Evolutionary conservation across 495 filamentous ascomycete genomes (phyloP), one percentile per base, ranked within the genome.

Genomic region (Penicillium simplicissimum): DNA sequence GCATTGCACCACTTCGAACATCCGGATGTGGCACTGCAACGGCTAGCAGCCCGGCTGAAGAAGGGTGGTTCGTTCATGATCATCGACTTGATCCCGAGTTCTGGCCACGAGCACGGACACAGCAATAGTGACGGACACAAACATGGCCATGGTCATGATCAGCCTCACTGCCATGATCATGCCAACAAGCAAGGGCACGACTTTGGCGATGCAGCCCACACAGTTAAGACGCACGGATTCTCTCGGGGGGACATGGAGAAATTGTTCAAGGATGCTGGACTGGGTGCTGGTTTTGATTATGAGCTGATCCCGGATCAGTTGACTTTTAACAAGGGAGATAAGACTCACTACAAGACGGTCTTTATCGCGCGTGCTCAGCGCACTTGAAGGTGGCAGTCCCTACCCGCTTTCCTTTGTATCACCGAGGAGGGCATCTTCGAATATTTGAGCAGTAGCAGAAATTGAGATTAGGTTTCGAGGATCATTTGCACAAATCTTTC

Each of bases 1-100:
- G 89, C 84, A 1, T 81, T 91, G 64, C 90, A 93, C 69, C 90
- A 93, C 66, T 90, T 93, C 61, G 81, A 86, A 52, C 74, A 88
- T 60, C 85, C 87, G 0, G 74, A 72, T 4, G 71, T 82, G 42
- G 84, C 85, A 10, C 72, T 87, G 45, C 73, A 77, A 55, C 71
- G 83, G 25, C 77, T 93, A 14, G 81, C 76, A 21, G 75, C 83
- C 67, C 79, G 88, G 10, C 68, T 93, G 43, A 84, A 81, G 59
- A 77, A 81, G 1, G 86, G 84, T 25, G 90, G 88, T 31, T 84
- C 86, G 3, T 74, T 87, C 42, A 56, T 89, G n/a, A 80, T 92
- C 58, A 73, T 87, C 37, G 90, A 93, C 60, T 83, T 92, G 49
- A 58, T 90, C 8, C 76, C 71, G 0, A 68, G 78, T 14, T 42